phyloP scores from a whole-genome alignment of 1,139 yeast species.

The Saccharomyces hybrid region DNA sequence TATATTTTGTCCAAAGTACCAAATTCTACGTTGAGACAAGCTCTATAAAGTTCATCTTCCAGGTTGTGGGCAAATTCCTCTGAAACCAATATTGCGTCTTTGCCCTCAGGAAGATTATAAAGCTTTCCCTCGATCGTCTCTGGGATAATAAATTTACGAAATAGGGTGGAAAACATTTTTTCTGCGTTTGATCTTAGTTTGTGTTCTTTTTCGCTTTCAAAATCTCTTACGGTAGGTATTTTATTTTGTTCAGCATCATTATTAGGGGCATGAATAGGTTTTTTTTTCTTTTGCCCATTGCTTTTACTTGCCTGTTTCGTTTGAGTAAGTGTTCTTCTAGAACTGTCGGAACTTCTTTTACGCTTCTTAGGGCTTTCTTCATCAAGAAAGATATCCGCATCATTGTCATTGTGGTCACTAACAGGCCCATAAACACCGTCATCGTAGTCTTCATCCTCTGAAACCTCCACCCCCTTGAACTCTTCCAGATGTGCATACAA shows the following conservation, averaged over 20 bases:
- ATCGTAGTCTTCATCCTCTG: constrained; percentile 13
- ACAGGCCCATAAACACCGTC: constrained; percentile 18
- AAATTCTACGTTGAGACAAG: constrained; percentile 36
- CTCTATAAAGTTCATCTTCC: constrained; percentile 37
- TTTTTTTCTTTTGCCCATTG: constrained; percentile 13
- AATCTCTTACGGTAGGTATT: constrained; percentile 3
- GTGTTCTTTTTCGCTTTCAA: constrained; percentile 7
- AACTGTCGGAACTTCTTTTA: constrained; percentile 10
- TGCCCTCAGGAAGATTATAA: constrained; percentile 20
- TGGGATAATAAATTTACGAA: constrained; percentile 38
- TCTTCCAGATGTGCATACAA: constrained; percentile 4
- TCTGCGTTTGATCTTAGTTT: constrained; percentile 38
- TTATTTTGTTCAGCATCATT: constrained; percentile 4
- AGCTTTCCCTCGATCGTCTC: constrained; percentile 32
- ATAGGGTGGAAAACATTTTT: constrained; percentile 34
- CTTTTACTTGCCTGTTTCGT: background rate
- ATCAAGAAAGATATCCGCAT: constrained; percentile 12
- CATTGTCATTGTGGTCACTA: constrained; percentile 16
- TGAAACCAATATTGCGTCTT: constrained; percentile 39
- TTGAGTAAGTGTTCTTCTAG: background rate
- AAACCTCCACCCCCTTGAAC: constrained; percentile 15
- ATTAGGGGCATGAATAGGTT: constrained; percentile 14
- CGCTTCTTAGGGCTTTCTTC: constrained; percentile 14
- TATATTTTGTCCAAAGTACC: constrained; percentile 34
- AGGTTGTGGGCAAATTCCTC: constrained; percentile 33